These are phyloP conservation scores for Wickerhamiella bombiphila DNA, from an alignment of 805 yeast genomes.

Conservation along the genomic window DNA sequence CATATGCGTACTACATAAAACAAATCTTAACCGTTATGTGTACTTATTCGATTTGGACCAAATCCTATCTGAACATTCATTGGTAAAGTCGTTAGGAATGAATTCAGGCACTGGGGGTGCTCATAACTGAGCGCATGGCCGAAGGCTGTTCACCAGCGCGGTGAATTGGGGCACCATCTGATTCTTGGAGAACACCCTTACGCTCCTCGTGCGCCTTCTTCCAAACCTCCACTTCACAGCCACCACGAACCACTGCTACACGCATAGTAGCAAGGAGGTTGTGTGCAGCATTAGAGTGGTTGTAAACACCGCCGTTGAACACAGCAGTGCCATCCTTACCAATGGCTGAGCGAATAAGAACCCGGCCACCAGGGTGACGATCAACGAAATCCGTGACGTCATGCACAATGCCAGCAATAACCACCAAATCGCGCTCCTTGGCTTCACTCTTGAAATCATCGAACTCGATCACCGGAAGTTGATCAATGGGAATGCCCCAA, in stretches of 20 bases:
- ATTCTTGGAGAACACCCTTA: slow-evolving; percentile 44
- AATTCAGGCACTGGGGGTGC: slow-evolving; percentile 19
- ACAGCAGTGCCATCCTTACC: slow-evolving; percentile 93
- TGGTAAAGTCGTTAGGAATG: too few species aligned
- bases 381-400: slow-evolving; percentile 83
- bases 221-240: slow-evolving; percentile 74
- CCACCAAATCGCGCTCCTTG: slow-evolving; percentile 50
- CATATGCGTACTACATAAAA: too few species aligned
- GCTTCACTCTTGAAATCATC: slow-evolving; percentile 38
- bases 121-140: slow-evolving; percentile 13
- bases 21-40: too few species aligned
- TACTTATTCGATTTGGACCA: too few species aligned
- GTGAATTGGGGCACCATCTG: slow-evolving; percentile 40
- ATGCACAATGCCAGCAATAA: slow-evolving; percentile 82
- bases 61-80: too few species aligned
- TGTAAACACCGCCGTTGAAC: slow-evolving; percentile 88
- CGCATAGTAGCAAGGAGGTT: slow-evolving; percentile 88
- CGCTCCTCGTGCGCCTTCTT: slow-evolving; percentile 52
- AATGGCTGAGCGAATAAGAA: slow-evolving; percentile 61
- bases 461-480: slow-evolving; percentile 53
- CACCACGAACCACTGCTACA: slow-evolving; percentile 70
- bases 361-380: slow-evolving; percentile 88
- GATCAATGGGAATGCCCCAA: slow-evolving; percentile 92
- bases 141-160: slow-evolving; percentile 51
- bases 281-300: slow-evolving; percentile 86